Percentiles rank a stretch among this genome's conserved stretches.
phyloP scores from a whole-genome alignment of 2,329 filamentous ascomycete species.

The Verticillium isaacii region DNA sequence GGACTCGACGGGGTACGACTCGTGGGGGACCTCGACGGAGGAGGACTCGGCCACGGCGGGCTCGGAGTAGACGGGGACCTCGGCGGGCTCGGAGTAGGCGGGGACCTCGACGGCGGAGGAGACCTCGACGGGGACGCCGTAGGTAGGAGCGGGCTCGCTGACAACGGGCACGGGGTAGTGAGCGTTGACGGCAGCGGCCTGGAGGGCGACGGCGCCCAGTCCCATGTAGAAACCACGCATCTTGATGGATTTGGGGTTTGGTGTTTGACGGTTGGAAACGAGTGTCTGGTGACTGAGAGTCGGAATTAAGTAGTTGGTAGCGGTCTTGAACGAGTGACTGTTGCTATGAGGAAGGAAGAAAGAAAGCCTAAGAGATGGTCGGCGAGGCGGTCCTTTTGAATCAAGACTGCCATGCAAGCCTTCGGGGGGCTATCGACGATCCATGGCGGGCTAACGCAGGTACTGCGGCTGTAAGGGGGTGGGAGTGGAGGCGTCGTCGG shows the following conservation, averaged over 20 bases:
- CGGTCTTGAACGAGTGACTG: not conserved
- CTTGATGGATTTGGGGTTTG: conserved; percentile 9
- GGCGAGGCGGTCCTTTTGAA: not conserved
- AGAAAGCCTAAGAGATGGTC: not conserved
- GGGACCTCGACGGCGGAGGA: not conserved
- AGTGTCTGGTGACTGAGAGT: not conserved
- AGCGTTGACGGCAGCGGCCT: conserved; percentile 19
- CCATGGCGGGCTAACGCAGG: not conserved
- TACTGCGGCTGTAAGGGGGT: not conserved
- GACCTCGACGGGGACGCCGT: not conserved
- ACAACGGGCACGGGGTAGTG: conserved; percentile 15
- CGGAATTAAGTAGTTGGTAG: not conserved
- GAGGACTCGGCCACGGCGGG: not conserved
- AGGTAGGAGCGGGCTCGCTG: not conserved
- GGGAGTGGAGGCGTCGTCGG: not conserved
- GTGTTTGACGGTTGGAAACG: not conserved
- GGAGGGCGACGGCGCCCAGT: conserved; percentile 25
- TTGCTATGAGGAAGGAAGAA: not conserved
- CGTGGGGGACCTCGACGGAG: not conserved
- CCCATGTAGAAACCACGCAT: conserved; percentile 27
- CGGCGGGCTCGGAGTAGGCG: not conserved
- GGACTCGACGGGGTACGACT: not conserved
- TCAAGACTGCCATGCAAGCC: not conserved
- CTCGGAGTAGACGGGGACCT: not conserved
- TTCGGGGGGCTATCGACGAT: not conserved